phyloP scores from a whole-genome alignment of 257 asterid genomes.

The Voacanga thouarsii region DNA sequence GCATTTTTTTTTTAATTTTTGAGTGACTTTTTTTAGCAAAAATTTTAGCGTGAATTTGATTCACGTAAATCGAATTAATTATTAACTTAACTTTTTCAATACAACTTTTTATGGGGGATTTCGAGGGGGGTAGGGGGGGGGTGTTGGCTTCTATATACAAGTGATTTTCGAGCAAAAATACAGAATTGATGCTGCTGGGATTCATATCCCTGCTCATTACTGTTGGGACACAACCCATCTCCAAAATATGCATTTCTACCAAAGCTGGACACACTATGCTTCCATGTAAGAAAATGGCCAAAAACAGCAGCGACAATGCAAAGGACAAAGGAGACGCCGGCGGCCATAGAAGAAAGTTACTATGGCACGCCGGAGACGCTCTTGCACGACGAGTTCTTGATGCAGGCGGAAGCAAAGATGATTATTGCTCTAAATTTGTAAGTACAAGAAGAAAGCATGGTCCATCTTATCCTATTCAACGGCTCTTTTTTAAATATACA shows the following conservation, averaged over 20 bases:
- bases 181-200: constrained; percentile 66
- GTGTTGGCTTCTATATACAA: no score
- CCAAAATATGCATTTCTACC: constrained; percentile 52
- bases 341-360: constrained; percentile 5
- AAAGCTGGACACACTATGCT: constrained; percentile 52
- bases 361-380: constrained; percentile 12
- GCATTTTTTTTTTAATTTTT: no score
- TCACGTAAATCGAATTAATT: no score
- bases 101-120: no score
- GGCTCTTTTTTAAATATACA: no score
- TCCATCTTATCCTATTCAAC: not conserved
- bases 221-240: constrained; percentile 41
- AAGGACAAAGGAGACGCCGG: not conserved
- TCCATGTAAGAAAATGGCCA: constrained; percentile 37
- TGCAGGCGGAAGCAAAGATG: constrained; percentile 2
- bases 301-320: not conserved
- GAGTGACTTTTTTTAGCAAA: no score
- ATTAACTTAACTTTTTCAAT: no score
- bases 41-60: no score
- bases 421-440: constrained; percentile 10
- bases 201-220: constrained; percentile 60
- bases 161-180: not conserved
- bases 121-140: no score
- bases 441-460: not conserved
- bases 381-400: constrained; percentile 17